These are phyloP conservation scores for Beta lomatogona DNA, from an alignment of 179 eudicot species.

Conservation along the genomic window DNA sequence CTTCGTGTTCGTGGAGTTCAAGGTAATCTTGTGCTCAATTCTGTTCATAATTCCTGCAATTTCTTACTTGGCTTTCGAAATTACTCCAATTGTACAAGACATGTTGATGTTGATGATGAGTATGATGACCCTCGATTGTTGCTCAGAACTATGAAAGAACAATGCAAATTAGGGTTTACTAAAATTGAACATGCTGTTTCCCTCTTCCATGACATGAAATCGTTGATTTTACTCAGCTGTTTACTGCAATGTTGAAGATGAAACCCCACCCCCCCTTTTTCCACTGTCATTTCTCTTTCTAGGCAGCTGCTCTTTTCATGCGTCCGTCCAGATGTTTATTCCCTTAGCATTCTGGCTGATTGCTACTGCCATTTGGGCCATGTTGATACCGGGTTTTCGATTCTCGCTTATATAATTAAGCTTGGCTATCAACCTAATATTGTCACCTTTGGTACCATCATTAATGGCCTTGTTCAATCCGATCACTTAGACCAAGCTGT, in stretches of 20 bases:
- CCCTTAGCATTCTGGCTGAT: background rate
- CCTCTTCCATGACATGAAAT: background rate
- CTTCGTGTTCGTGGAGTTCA: too few species aligned
- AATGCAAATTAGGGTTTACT: slow-evolving; percentile 25
- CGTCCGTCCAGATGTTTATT: background rate
- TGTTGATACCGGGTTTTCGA: background rate
- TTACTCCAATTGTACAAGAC: too few species aligned
- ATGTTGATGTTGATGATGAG: background rate
- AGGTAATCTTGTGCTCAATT: too few species aligned
- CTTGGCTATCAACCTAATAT: slow-evolving; percentile 1
- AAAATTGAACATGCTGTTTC: background rate
- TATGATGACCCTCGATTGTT: slow-evolving; percentile 1
- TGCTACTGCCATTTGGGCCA: background rate
- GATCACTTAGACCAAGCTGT: background rate
- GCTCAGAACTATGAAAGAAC: background rate
- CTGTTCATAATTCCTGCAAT: too few species aligned
- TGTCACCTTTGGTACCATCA: slow-evolving; percentile 6
- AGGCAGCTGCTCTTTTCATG: background rate
- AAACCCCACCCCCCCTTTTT: slow-evolving; percentile 2
- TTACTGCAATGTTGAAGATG: background rate
- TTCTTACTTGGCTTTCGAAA: too few species aligned
- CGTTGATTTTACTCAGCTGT: background rate
- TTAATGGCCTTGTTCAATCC: slow-evolving; percentile 1
- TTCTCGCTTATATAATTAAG: background rate
- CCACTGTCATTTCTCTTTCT: slow-evolving; percentile 8